phyloP scores from a whole-genome alignment of 1,284 basidiomycete species.

The Phylloboletellus chloephorus region DNA sequence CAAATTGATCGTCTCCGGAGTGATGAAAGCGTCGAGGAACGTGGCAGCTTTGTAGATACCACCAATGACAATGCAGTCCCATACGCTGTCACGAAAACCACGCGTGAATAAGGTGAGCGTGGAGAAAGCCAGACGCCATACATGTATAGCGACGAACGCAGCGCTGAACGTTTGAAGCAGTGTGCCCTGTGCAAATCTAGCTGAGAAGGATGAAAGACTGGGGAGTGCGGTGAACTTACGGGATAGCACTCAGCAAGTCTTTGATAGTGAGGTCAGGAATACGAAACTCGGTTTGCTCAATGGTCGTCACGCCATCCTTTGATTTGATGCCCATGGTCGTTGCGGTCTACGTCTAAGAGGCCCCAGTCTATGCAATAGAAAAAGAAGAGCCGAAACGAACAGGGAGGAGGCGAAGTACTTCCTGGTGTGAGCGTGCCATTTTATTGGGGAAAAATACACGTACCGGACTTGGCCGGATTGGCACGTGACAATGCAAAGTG shows the following conservation, averaged over 20 bases:
- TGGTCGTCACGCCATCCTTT: conserved; percentile 27
- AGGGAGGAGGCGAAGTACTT: background rate
- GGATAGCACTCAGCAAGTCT: conserved; percentile 83
- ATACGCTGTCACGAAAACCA: conserved; percentile 43
- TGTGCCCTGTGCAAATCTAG: conserved; percentile 53
- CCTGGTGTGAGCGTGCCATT: conserved; percentile 1
- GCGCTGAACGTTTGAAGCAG: conserved; percentile 88
- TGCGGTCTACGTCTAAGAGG: conserved; percentile 10
- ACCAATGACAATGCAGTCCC: conserved; percentile 71
- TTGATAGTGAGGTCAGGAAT: conserved; percentile 84
- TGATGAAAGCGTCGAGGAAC: conserved; percentile 64
- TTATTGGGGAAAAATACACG: conserved; percentile 24
- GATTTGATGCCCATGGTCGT: conserved; percentile 20
- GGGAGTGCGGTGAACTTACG: conserved; percentile 47
- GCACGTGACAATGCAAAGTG: too few species aligned
- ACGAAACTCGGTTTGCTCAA: conserved; percentile 58
- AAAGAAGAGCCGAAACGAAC: background rate
- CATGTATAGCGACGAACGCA: conserved; percentile 84
- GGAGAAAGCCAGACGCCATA: conserved; percentile 24
- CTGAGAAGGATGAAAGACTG: background rate
- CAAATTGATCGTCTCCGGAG: conserved; percentile 50
- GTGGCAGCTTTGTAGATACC: conserved; percentile 66
- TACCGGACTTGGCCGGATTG: conserved; percentile 21
- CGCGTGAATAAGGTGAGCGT: conserved; percentile 23
- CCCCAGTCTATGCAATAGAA: conserved; percentile 10